Base-by-base conservation (phyloP, 169 alveolate genomes). In the Plasmodium adleri region DNA sequence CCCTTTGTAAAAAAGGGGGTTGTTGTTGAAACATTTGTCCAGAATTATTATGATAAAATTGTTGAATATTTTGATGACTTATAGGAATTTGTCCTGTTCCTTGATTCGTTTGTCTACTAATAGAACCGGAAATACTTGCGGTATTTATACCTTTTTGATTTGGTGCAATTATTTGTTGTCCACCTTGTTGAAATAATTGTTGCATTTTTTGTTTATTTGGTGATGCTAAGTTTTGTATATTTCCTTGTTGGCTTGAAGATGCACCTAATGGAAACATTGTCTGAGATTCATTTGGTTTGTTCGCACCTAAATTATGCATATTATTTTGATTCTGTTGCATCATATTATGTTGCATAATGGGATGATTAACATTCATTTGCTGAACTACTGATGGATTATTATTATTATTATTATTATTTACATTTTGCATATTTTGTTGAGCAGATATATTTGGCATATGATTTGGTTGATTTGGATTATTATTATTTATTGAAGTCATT, bases 101-200 rank as follows among this genome's bases (percentile, higher is more conserved):
- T 20, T 67, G 91, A 28, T 32, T 83, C 15, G 80, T 62, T n/a
- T 83, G 91, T 22, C 83, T 83, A 60, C 70, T 67, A 52, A 76
- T 63, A 20, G 74, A 49, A 39, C 88, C 74, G 17, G 88, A 62
- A 47, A 76, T 76, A 20, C 28, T 63, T 1, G 74, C 52, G 39
- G 88, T 62, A 43, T 28, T 76, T 49, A 76, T 24, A 8, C 22
- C 26, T 76, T 76, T 76, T 45, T 67, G 15, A 1, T 59, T 76
- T 6, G 74, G 50, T 3, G 28, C 54, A 50, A 83, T 83, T 32
- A 49, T 62, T 52, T 83, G 91, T 45, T 80, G 90, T 17, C 39
- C 59, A 54, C 52, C 32, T 17, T 75, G 88, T 49, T 39, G 75
- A 32, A 66, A 39, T 49, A 58, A 58, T 24, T 45, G 91, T 49